A percentile compares a stretch with the other conserved stretches of the same genome.
Evolutionary conservation across 2,329 filamentous ascomycete species (phyloP).

Genomic region (Aspergillus ochraceoroseus): DNA sequence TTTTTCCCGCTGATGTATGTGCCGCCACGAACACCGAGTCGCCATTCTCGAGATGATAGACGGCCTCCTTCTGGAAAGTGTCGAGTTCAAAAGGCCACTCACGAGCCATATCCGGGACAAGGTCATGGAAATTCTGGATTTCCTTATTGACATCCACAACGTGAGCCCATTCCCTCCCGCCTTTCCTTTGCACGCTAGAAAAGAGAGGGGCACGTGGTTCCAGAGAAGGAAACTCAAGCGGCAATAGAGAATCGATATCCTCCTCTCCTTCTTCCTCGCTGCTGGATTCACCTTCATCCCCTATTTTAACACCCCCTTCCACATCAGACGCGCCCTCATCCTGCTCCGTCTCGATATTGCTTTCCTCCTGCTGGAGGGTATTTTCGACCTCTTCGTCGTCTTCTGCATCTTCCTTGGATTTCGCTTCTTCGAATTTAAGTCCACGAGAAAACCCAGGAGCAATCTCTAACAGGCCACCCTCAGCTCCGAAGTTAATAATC

Average conservation of each 20-base stretch:
- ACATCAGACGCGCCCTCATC: slow-evolving; percentile 45
- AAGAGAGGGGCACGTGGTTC: slow-evolving; percentile 76
- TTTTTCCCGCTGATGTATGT: slow-evolving; percentile 96
- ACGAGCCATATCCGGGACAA: slow-evolving; percentile 93
- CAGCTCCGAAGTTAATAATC: slow-evolving; percentile 74
- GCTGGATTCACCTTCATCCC: slow-evolving; percentile 27
- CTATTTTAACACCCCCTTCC: slow-evolving; percentile 30
- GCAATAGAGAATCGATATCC: slow-evolving; percentile 78
- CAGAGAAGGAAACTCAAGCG: slow-evolving; percentile 86
- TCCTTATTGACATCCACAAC: slow-evolving; percentile 94
- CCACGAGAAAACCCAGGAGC: slow-evolving; percentile 79
- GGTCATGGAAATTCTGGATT: slow-evolving; percentile 86
- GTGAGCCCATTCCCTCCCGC: slow-evolving; percentile 89
- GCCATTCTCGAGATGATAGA: slow-evolving; percentile 93
- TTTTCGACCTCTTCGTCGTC: slow-evolving; percentile 67
- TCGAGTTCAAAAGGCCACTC: slow-evolving; percentile 97
- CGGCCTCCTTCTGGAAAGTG: slow-evolving; percentile 96
- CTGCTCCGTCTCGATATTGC: slow-evolving; percentile 45
- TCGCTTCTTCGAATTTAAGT: slow-evolving; percentile 62
- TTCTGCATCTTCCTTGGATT: slow-evolving; percentile 54
- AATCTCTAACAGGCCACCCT: slow-evolving; percentile 72
- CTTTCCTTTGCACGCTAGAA: slow-evolving; percentile 65
- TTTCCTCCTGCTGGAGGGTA: slow-evolving; percentile 49
- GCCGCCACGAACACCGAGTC: slow-evolving; percentile 98
- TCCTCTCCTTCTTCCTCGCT: slow-evolving; percentile 38